Percentiles rank a stretch among this genome's conserved stretches.
Evolutionary conservation across 805 yeast species (phyloP).

Genomic region (Kodamaea kakaduensis): DNA sequence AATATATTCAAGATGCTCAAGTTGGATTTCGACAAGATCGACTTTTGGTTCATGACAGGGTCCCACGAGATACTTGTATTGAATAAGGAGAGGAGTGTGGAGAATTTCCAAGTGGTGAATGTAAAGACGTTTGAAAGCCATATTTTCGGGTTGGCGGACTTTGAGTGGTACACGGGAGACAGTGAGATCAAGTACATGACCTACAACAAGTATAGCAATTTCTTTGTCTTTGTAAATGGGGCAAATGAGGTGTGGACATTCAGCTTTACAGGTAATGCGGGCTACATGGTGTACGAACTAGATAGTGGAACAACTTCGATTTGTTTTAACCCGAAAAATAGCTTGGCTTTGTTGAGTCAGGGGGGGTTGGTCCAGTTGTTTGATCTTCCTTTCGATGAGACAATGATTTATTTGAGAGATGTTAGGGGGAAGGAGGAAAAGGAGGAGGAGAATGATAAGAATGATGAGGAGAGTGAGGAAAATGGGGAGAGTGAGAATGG

Average conservation of each 20-base stretch:
- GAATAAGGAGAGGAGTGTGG: constrained; percentile 17
- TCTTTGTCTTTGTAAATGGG: constrained; percentile 27
- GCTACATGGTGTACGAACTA: constrained; percentile 4
- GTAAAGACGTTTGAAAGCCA: constrained; percentile 28
- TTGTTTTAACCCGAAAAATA: constrained; percentile 22
- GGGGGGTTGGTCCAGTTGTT: background rate
- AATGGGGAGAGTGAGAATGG: too few relatives aligned
- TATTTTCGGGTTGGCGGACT: constrained; percentile 22
- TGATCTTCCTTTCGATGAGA: background rate
- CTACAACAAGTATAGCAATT: constrained; percentile 24
- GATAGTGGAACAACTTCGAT: constrained; percentile 13
- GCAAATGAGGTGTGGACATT: constrained; percentile 23
- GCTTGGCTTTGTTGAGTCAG: constrained; percentile 14
- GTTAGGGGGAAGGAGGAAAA: constrained; percentile 1
- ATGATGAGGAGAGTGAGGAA: background rate
- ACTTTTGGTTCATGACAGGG: constrained; percentile 36
- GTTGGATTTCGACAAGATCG: constrained; percentile 26
- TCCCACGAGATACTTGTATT: constrained; percentile 35
- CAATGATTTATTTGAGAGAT: background rate
- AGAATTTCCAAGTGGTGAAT: constrained; percentile 32
- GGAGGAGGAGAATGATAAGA: background rate
- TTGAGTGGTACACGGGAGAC: constrained; percentile 24
- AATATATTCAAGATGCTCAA: constrained; percentile 29
- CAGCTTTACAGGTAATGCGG: constrained; percentile 1
- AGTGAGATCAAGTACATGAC: constrained; percentile 18